Evolutionary conservation across 108 stramenopile species (phyloP), one percentile per base, ranked within the genome.

Genomic region (Fragilariopsis cylindrus): DNA sequence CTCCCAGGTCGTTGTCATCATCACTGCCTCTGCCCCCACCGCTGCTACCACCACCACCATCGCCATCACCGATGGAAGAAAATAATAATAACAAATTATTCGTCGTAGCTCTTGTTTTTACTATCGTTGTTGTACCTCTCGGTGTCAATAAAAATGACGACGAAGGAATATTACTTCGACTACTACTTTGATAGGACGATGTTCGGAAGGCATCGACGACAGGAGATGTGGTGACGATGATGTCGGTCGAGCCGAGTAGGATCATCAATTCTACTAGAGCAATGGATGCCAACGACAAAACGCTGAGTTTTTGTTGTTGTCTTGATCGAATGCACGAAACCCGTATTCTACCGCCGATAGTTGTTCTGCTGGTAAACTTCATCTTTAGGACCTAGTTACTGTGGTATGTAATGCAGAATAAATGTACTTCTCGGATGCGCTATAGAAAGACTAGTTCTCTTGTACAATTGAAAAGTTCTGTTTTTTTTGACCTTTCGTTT

Each of bases 41-140:
- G 0, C 21, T 21, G 21, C 21, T 21, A 21, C 21, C 21, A 21
- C 21, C 21, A 16, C 65, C 74, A 8, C 62, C 62, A 64, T 48
- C 57, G 12, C 67, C 78, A n/a, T 56, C 79, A 53, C 80, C 80
- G 7, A 81, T 70, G 7, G 80, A 81, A 18, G 80, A 81, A 58
- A 70, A 75, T 16, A 75, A 40, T 58, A 48, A 40, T 30, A 30
- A 30, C 2, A 2, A 30, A 30, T 30, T 30, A 30, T 30, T 30
- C 30, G 30, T 30, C 30, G 30, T 30, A 30, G 30, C 30, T 30
- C 30, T 30, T 30, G 30, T 30, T 30, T 30, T 2, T 65, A 65
- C 41, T 9, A 46, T 43, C 64, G 42, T 19, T 42, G 60, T 60
- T 11, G 58, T 60, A 46, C 46, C 40, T 40, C 11, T 60, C 44